Conservation (phyloP, 257 asterid species). For the Solanum virginianum region DNA sequence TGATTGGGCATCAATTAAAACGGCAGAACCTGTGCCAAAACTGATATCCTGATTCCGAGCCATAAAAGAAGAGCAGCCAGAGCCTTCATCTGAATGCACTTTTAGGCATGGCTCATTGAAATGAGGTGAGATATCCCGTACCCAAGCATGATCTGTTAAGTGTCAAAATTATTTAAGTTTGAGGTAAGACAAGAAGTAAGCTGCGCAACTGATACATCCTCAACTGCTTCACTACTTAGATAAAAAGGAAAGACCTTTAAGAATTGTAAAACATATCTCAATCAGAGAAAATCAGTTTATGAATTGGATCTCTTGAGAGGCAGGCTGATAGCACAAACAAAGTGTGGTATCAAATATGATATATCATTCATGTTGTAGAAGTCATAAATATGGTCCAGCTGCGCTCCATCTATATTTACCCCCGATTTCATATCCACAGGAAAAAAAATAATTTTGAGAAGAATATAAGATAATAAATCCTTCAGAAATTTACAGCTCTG, state of each 20-base stretch:
- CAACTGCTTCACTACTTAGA: not conserved
- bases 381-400: not conserved
- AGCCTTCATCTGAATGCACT: constrained; percentile 1
- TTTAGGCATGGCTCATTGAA: not conserved
- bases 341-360: not conserved
- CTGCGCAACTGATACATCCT: not conserved
- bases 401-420: not conserved
- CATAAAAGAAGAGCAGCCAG: constrained; percentile 17
- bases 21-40: constrained; percentile 34
- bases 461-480: not conserved
- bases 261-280: not conserved
- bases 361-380: not conserved
- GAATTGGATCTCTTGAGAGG: not conserved
- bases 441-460: not conserved
- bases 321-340: not conserved
- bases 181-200: not conserved
- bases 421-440: not conserved
- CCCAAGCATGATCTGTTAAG: constrained; percentile 49
- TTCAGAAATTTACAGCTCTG: not conserved
- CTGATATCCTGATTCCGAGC: constrained; percentile 48
- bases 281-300: not conserved
- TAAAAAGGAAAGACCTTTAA: not conserved
- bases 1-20: constrained; percentile 17
- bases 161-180: not conserved
- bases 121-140: constrained; percentile 16